Evolutionary conservation across 78 protist genomes (phyloP).

Genomic region (Anaeramoeba flamelloides): DNA sequence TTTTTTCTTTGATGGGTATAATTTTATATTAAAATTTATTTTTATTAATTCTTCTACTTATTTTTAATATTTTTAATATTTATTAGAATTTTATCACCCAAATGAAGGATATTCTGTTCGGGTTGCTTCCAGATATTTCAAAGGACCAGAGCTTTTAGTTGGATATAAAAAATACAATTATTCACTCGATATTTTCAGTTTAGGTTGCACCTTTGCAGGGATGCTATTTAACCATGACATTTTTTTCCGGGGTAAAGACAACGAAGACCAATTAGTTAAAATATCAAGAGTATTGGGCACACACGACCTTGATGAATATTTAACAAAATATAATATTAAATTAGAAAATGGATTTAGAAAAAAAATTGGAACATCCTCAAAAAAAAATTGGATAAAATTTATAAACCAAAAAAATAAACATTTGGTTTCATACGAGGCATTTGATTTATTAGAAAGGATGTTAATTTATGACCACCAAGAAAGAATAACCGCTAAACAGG

Average conservation of each 20-base stretch:
- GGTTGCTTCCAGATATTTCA: slow-evolving; percentile 97
- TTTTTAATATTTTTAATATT: no score
- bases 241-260: slow-evolving; percentile 95
- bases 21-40: no score
- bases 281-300: slow-evolving; percentile 96
- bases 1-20: no score
- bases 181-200: slow-evolving; percentile 89
- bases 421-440: slow-evolving; percentile 67
- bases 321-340: slow-evolving; percentile 73
- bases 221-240: no score
- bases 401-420: slow-evolving; percentile 49
- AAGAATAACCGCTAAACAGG: slow-evolving; percentile 21
- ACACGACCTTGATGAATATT: slow-evolving; percentile 66
- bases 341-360: no score
- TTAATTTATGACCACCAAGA: no score
- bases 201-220: slow-evolving; percentile 96
- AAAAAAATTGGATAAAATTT: no score
- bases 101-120: no score
- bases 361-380: no score
- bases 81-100: no score
- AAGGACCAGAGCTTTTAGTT: slow-evolving; percentile 91
- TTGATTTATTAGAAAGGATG: slow-evolving; percentile 78
- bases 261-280: slow-evolving; percentile 95
- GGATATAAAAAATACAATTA: slow-evolving; percentile 84
- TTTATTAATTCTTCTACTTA: no score